These are phyloP conservation scores for Chamaecrista fasciculata DNA, from an alignment of 306 rosid species.

Conservation along the genomic window DNA sequence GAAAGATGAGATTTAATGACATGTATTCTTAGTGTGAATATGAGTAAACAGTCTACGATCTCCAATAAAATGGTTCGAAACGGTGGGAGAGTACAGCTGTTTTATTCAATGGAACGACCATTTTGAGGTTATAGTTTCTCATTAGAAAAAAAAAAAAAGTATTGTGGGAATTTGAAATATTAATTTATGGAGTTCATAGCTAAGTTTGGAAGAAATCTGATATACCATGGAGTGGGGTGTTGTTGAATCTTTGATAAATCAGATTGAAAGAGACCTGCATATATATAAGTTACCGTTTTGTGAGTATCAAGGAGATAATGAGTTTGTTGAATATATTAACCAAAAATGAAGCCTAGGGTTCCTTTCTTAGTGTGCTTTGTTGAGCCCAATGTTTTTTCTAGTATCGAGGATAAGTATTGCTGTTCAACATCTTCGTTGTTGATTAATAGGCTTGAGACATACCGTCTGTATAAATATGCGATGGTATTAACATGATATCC, in stretches of 20 bases:
- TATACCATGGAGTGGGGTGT: background rate
- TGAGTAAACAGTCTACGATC: background rate
- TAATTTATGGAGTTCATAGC: background rate
- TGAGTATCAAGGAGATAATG: slow-evolving; percentile 24
- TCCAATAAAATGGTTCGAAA: background rate
- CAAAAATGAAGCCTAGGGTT: slow-evolving; percentile 15
- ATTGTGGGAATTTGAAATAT: background rate
- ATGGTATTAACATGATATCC: background rate
- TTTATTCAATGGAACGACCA: too few species aligned
- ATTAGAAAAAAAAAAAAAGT: background rate
- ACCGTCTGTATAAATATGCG: slow-evolving; percentile 31
- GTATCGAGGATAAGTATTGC: slow-evolving; percentile 1
- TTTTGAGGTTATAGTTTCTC: background rate
- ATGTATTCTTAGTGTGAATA: slow-evolving; percentile 21
- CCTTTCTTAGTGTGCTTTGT: slow-evolving; percentile 37
- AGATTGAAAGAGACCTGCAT: slow-evolving; percentile 21
- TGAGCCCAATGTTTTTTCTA: slow-evolving; percentile 31
- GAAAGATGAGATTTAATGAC: slow-evolving; percentile 36
- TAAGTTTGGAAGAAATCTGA: background rate
- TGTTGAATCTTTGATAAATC: slow-evolving; percentile 18
- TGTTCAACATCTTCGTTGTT: slow-evolving; percentile 23
- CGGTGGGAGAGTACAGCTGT: too few species aligned
- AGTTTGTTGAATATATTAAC: slow-evolving; percentile 19
- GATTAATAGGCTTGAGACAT: background rate
- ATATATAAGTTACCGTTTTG: slow-evolving; percentile 19